Evolutionary conservation across 2,329 filamentous ascomycete genomes (phyloP), one percentile per base, ranked within the genome.

Genomic region (Fusarium citri): DNA sequence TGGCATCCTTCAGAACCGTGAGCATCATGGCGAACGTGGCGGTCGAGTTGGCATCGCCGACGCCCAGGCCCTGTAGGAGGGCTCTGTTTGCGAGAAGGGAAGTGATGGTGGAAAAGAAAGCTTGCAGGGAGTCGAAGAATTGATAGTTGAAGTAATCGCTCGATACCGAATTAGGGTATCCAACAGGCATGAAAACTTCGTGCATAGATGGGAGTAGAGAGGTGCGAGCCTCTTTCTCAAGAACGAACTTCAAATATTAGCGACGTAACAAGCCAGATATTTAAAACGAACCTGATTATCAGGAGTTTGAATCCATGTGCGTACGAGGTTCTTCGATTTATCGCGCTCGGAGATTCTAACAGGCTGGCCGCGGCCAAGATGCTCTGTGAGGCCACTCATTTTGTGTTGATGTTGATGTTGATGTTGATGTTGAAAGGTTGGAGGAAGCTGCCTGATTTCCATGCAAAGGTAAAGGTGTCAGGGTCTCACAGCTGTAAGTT

Each of bases 151-250:
- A 83, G 79, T 98, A 98, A 79, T 98, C 94, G 16, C 88, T 83
- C 2, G 92, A 95, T 30, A 98, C 94, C 50, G 91, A 96, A 71
- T 94, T 88, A 1, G 94, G 94, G 79, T 91, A 98, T n/a, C 94
- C 94, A 3, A 92, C 90, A 1, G 94, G 94, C 2, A 97, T 85
- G 77, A 97, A 97, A 28, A 94, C 87, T 54, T 78, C 78, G 12
- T 73, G 64, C 12, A 80, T 51, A 4, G 75, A 79, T 3, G 55
- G 64, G 7, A 75, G 74, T 12, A 72, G 74, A 22, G 78, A 69
- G 34, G 74, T 61, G 34, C 72, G 77, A 11, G 71, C 63, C 22
- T 59, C 69, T 4, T 62, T 57, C 45, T 65, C 72, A 30, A 60
- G 65, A 5, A 75, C 30, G 18, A 78, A 62, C 78, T 79, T 18